Base-by-base conservation (phyloP, 208 protist genomes). In the Trypanosoma avium region DNA sequence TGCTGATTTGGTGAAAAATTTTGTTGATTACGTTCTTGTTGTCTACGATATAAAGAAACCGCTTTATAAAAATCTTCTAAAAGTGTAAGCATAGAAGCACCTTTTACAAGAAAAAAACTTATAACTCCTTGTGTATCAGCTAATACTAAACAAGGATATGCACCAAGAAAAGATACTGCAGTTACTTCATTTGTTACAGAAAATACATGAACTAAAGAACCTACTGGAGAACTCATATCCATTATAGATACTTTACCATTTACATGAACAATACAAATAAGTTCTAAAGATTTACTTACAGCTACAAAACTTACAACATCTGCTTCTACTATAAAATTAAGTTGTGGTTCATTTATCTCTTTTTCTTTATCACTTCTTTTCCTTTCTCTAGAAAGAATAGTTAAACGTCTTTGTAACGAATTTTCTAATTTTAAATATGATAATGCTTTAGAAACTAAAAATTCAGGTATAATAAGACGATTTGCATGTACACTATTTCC, bases 231-330 rank as follows among this genome's bases (percentile, higher is more conserved):
- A 30, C 56, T 74, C 46, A 86, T 70, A 30, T 90, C 82, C 53
- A 93, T 63, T 12, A 93, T 58, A 3, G 78, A 82, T 21, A 88
- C 72, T 21, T 74, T 46, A 8, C 86, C 86, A 55, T 82, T 89
- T 8, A 86, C 75, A 46, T 88, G 86, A 22, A 93, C 86, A 46
- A 93, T 64, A 61, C 86, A 93, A 9, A 86, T 45, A 1, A 88
- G 61, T n/a, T 81, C 75, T 13, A 93, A 63, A 3, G 75, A 60
- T 2, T 59, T 42, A 54, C 86, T 93, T 12, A 85, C 72, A 1
- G 81, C 63, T 15, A 88, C 76, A 38, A 93, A 73, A 42, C 81
- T 82, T 52, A 93, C 86, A 12, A 81, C 86, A 60, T 93, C 86
- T 2, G 82, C 75, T 57, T 93, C 86, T 21, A 88, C 75, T 22